Evolutionary conservation across 2,329 filamentous ascomycete genomes (phyloP), one percentile per base, ranked within the genome.

Genomic region (Neopestalotiopsis clavispora): DNA sequence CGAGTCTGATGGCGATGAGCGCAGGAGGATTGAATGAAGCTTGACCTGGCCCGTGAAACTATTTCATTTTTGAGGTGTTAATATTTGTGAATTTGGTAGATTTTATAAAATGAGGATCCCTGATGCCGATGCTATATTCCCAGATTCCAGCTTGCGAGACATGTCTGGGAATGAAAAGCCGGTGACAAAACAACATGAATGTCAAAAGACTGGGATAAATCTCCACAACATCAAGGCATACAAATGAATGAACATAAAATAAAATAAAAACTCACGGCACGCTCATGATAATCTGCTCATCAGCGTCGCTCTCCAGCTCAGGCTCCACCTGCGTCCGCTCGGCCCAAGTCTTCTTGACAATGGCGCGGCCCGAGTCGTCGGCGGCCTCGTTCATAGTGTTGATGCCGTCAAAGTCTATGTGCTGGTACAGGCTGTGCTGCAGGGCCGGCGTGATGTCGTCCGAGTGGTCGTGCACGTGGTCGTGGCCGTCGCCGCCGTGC

Each of bases 1-100:
- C 30, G 87, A 89, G 67, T 84, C 78, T 7, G 90, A 89, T 57
- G 89, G 85, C 1, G 93, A 94, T 2, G 94, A 93, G 78, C 95
- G 94, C 69, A 99, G 82, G 30, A 98, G 87, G 77, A 99, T 90
- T 32, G 93, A 91, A 82, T 98, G 95, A 1, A 99, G 90, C 77
- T 97, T 97, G 70, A 98, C 90, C 81, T 98, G 95, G 62, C 93
- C 95, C 1, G 94, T 95, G 83, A 99, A 99, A 1, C 94, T 97
- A 72, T 45, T 4, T 28, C 9, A 30, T 32, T 38, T 14, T 42
- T n/a, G 61, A 66, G 62, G 17, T 17, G 56, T 67, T 58, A 23
- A 6, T 6, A 42, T 61, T 4, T 28, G 42, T 17, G 14, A n/a
- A 38, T 7, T 10, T 38, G 6, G 34, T 38, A 38, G 34, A 38